Base-by-base conservation (phyloP, 495 filamentous ascomycete genomes). In the Penicillium cinerascens region DNA sequence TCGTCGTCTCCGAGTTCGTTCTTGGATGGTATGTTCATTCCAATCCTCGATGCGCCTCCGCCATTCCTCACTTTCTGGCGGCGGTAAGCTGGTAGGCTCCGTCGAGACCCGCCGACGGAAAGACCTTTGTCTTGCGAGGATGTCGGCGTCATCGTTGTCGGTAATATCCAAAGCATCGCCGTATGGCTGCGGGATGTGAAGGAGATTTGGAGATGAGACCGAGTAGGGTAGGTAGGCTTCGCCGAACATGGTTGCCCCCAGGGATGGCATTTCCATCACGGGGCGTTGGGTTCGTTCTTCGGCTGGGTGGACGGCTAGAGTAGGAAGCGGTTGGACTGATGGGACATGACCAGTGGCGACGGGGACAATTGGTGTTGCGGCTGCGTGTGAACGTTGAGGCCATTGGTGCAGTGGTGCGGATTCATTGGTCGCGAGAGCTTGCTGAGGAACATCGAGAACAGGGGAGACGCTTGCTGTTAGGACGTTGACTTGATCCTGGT, bases 21-120 rank as follows among this genome's bases (percentile, higher is more conserved):
- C 73, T 17, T 65, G 64, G 21, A 76, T 72, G 1, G 73, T 76
- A 44, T 63, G 61, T 45, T 74, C 68, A 39, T 76, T 76, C 73
- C 72, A 75, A 45, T 74, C 70, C 41, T 73, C 65, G 36, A 76
- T 76, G 2, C 73, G 68, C 17, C 67, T 60, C 41, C 73, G 66
- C 73, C 73, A 76, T 41, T 71, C 68, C 45, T 73, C 66, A 25
- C 69, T 69, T 15, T 61, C 55, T 0, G 66, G 59, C 35, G 66
- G 63, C 18, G 66, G 60, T 17, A 68, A 60, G 47, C 63, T 70
- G 13, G 54, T 61, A 0, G 73, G 71, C 27, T 74, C 71, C 0
- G 71, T 74, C 9, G 68, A 73, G 7, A 67, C 71, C 6, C 73
- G 68, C 25, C 68, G 64, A 23, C 63, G 56, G 44, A 65, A 60